Percentiles rank a stretch among this genome's conserved stretches.
Conservation (phyloP, 495 filamentous ascomycete species). For the Articulospora tetracladia region DNA sequence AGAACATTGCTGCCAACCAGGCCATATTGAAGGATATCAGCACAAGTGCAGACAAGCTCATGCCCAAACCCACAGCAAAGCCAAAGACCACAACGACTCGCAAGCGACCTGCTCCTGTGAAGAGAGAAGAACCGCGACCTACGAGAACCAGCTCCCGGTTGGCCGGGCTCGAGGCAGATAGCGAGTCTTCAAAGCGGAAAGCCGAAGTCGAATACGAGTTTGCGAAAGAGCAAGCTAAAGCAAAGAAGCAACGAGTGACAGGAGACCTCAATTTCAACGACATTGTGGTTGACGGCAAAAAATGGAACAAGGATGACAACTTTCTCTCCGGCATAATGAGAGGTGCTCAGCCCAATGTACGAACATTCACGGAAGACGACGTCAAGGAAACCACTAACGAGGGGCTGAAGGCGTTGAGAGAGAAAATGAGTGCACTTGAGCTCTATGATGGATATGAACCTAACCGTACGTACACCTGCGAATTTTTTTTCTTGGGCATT, state of each 20-base stretch:
- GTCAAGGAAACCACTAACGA: slow-evolving; percentile 77
- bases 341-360: slow-evolving; percentile 71
- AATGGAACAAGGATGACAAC: slow-evolving; percentile 49
- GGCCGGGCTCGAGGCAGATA: slow-evolving; percentile 44
- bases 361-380: slow-evolving; percentile 78
- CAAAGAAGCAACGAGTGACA: slow-evolving; percentile 67
- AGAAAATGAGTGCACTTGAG: slow-evolving; percentile 75
- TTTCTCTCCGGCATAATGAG: slow-evolving; percentile 57
- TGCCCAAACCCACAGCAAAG: slow-evolving; percentile 31
- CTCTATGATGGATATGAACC: slow-evolving; percentile 82
- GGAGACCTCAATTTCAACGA: slow-evolving; percentile 71
- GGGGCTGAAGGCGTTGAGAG: slow-evolving; percentile 67
- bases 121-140: slow-evolving; percentile 27
- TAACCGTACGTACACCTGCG: slow-evolving; percentile 49
- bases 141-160: slow-evolving; percentile 50
- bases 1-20: slow-evolving; percentile 53
- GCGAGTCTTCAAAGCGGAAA: slow-evolving; percentile 75
- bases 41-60: slow-evolving; percentile 34
- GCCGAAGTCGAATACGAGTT: slow-evolving; percentile 67
- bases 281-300: slow-evolving; percentile 74
- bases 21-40: slow-evolving; percentile 42
- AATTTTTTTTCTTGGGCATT: background rate
- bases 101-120: slow-evolving; percentile 28
- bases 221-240: slow-evolving; percentile 54
- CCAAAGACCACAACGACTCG: slow-evolving; percentile 21